Conservation (phyloP, 768 basidiomycete species). For the Neoboletus magnificus region DNA sequence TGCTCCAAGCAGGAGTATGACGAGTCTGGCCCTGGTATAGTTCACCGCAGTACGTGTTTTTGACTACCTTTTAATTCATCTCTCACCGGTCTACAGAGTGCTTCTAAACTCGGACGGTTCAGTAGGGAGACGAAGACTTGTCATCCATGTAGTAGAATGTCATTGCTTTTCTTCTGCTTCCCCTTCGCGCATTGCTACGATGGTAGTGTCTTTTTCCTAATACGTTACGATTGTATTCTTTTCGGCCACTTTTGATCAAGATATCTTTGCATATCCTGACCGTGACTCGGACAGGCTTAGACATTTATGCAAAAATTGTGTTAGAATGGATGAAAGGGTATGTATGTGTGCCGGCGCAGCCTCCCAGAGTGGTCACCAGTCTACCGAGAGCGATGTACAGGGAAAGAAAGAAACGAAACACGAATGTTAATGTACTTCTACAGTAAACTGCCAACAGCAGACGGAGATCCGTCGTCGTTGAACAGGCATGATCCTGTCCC, state of each 20-base stretch:
- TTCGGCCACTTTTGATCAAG: constrained; percentile 1
- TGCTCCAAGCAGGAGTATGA: constrained; percentile 92
- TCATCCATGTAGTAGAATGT: constrained; percentile 27
- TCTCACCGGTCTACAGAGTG: constrained; percentile 17
- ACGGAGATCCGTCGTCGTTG: constrained; percentile 26
- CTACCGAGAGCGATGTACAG: too few species aligned
- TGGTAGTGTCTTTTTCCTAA: constrained; percentile 14
- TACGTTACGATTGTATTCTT: constrained; percentile 22
- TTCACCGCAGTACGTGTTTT: constrained; percentile 63
- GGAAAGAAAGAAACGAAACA: not conserved
- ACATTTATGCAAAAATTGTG: not conserved
- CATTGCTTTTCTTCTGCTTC: constrained; percentile 14
- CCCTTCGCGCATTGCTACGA: constrained; percentile 13
- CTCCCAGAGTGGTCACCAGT: not conserved
- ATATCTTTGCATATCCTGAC: constrained; percentile 1
- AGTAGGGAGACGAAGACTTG: constrained; percentile 22
- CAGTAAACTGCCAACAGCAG: constrained; percentile 24
- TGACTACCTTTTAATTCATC: not conserved
- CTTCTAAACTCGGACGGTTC: constrained; percentile 21
- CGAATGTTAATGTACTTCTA: not conserved
- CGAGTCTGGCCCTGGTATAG: constrained; percentile 75
- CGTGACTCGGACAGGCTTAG: not conserved
- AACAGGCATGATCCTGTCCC: constrained; percentile 35
- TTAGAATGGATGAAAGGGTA: not conserved
- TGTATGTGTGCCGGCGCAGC: not conserved